A percentile compares a stretch with the other conserved stretches of the same genome.
Evolutionary conservation across 2,329 filamentous ascomycete species (phyloP).

Genomic region (Aspergillus floridensis): DNA sequence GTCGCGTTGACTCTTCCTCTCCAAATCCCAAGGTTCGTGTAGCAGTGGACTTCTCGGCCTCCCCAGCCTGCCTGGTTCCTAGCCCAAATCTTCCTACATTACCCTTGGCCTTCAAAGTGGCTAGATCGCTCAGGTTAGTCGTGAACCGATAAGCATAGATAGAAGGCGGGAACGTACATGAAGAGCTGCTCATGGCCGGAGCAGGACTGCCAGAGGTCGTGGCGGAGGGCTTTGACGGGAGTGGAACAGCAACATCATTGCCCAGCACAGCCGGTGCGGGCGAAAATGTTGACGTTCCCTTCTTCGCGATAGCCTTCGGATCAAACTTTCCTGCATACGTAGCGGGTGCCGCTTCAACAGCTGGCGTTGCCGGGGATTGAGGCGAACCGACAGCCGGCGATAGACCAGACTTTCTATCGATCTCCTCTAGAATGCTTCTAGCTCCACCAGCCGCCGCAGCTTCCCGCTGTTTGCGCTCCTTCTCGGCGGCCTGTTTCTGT

Average conservation of each 20-base stretch:
- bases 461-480: conserved; percentile 69
- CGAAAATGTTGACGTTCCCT: conserved; percentile 60
- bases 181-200: conserved; percentile 41
- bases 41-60: conserved; percentile 63
- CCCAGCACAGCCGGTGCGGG: conserved; percentile 54
- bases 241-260: conserved; percentile 53
- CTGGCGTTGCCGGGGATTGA: conserved; percentile 50
- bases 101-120: conserved; percentile 63
- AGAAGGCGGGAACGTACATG: conserved; percentile 32
- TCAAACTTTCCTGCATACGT: conserved; percentile 79
- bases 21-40: conserved; percentile 80
- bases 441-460: conserved; percentile 61
- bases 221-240: conserved; percentile 46
- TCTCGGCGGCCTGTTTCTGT: conserved; percentile 74
- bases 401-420: conserved; percentile 64
- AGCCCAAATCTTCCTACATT: conserved; percentile 86
- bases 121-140: conserved; percentile 24
- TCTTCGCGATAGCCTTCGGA: conserved; percentile 81
- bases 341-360: conserved; percentile 50
- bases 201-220: conserved; percentile 40
- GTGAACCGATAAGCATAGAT: background rate
- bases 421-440: conserved; percentile 67
- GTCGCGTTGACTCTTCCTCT: conserved; percentile 80
- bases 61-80: conserved; percentile 62
- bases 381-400: conserved; percentile 55